phyloP scores from a whole-genome alignment of 1,284 basidiomycete genomes.

The Fomitopsis schrenkii region DNA sequence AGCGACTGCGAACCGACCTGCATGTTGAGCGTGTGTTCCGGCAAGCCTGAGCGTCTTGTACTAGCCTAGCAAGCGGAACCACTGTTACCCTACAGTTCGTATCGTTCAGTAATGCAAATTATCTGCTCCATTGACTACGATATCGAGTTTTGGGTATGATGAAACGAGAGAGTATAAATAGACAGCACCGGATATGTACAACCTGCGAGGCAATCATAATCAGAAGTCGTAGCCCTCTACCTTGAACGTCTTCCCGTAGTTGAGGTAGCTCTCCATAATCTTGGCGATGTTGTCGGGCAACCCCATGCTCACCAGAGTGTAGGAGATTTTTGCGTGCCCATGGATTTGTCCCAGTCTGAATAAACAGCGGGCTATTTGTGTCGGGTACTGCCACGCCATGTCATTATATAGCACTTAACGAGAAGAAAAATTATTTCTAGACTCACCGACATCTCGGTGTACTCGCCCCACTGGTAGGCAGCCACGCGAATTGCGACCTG shows the following conservation, averaged over 20 bases:
- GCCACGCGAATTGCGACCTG: conserved; percentile 92
- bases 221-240: conserved; percentile 79
- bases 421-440: conserved; percentile 9
- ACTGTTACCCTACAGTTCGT: not conserved
- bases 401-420: not conserved
- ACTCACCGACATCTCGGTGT: conserved; percentile 79
- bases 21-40: too few species aligned
- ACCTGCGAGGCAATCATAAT: not conserved
- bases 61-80: too few species aligned
- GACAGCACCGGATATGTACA: conserved; percentile 7
- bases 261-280: conserved; percentile 82
- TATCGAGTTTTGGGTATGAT: not conserved
- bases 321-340: conserved; percentile 91
- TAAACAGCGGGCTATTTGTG: conserved; percentile 83
- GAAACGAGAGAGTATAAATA: not conserved
- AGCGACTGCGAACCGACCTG: too few species aligned
- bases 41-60: too few species aligned
- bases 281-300: conserved; percentile 80
- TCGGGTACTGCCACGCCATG: conserved; percentile 70
- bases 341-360: conserved; percentile 95
- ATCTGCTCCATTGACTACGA: not conserved
- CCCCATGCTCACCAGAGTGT: conserved; percentile 92
- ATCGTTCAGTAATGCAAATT: not conserved
- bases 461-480: conserved; percentile 86
- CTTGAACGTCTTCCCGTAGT: conserved; percentile 79